A percentile compares a stretch with the other conserved stretches of the same genome.
These are phyloP conservation scores for Aspergillus clavatus DNA, from an alignment of 2,329 filamentous ascomycete genomes.

Conservation along the genomic window DNA sequence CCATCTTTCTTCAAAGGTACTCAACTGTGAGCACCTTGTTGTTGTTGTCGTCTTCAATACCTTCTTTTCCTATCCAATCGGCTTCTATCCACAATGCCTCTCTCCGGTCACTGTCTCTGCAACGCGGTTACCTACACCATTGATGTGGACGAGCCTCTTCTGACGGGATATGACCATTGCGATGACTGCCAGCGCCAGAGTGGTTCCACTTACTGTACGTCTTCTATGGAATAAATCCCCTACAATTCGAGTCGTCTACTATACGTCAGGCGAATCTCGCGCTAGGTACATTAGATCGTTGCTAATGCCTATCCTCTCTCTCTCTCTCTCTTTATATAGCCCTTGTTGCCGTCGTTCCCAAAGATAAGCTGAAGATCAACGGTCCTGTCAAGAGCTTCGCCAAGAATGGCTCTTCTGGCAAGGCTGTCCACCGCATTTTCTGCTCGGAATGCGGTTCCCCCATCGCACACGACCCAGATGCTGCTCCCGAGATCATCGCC, in stretches of 20 bases:
- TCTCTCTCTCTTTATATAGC: conserved; percentile 35
- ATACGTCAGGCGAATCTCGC: too few species aligned
- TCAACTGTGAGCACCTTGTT: background rate
- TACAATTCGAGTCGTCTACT: too few species aligned
- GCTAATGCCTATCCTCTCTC: too few species aligned
- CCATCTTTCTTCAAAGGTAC: conserved; percentile 57
- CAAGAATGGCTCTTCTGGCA: conserved; percentile 56
- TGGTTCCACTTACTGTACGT: conserved; percentile 59
- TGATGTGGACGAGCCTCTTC: conserved; percentile 38
- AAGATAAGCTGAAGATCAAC: conserved; percentile 59
- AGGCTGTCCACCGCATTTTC: conserved; percentile 63
- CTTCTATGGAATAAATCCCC: too few species aligned
- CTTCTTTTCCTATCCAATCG: conserved; percentile 51
- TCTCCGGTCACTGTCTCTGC: conserved; percentile 67
- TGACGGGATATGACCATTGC: conserved; percentile 64
- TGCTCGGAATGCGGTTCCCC: conserved; percentile 65
- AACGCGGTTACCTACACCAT: conserved; percentile 66
- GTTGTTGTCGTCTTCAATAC: background rate
- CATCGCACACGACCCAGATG: conserved; percentile 65
- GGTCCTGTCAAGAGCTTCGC: conserved; percentile 63
- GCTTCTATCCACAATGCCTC: conserved; percentile 51
- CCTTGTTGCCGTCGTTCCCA: conserved; percentile 61
- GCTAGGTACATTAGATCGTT: too few species aligned
- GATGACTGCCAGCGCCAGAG: conserved; percentile 68
- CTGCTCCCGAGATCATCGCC: conserved; percentile 65